phyloP scores from a whole-genome alignment of 2,329 filamentous ascomycete species.

The Apiospora arundinis region DNA sequence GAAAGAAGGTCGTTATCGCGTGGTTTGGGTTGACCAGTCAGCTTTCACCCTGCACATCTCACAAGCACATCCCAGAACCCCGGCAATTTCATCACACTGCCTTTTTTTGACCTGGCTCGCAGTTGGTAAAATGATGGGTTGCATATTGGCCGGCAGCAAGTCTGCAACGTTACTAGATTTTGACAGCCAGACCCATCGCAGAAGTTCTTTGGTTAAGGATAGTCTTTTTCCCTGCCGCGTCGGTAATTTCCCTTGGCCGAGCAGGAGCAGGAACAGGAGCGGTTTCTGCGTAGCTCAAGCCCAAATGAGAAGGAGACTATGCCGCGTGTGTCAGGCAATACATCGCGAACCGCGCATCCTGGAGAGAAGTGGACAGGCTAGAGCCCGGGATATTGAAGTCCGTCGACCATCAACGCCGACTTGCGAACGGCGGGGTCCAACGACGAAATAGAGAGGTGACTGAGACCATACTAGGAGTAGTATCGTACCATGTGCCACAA shows the following conservation, averaged over 20 bases:
- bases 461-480: not conserved
- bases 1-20: not conserved
- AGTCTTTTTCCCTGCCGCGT: not conserved
- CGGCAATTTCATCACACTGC: slow-evolving; percentile 5
- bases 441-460: not conserved
- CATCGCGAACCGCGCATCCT: not conserved
- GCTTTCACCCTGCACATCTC: not conserved
- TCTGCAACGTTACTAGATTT: slow-evolving; percentile 6
- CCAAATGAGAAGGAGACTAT: not conserved
- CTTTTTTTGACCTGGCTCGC: not conserved
- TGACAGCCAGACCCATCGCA: not conserved
- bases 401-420: not conserved
- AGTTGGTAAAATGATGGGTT: not conserved
- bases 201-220: not conserved
- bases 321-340: not conserved
- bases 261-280: not conserved
- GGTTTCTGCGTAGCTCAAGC: not conserved
- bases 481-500: not conserved
- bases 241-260: not conserved
- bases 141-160: not conserved
- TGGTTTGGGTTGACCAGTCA: not conserved
- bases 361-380: not conserved
- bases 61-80: not conserved
- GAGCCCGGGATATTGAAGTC: not conserved
- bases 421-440: not conserved